Evolutionary conservation across 345 rosid genomes (phyloP), one percentile per base, ranked within the genome.

Genomic region (Pugionium cornutum): DNA sequence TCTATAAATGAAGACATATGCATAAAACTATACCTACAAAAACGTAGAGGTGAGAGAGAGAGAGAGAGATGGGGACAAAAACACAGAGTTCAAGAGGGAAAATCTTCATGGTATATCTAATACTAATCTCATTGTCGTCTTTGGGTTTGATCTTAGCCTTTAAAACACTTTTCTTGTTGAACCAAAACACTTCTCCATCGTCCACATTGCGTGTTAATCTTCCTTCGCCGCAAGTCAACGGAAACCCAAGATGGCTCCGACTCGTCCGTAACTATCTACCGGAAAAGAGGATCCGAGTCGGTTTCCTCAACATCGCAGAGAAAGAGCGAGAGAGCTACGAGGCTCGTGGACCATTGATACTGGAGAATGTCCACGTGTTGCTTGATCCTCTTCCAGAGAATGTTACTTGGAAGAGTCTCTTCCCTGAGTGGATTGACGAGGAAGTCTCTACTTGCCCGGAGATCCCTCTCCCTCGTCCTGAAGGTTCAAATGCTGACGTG

Each of bases 401-500:
- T 50, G 33, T 58, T 2, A 79, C 68, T 7, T 89, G 97, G 99
- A 18, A 77, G 28, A 80, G 83, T 30, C 69, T 88, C 5, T 92
- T 85, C 65, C 95, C 95, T 0, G 81, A 72, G 55, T 86, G 97
- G 97, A 83, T 89, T 8, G 79, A 89, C 31, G 97, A 92, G 53
- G 80, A 51, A 26, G n/a, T 3, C 2, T 77, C 81, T 2, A 6
- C 2, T 9, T 92, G 99, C 44, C 97, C 97, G 0, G 84, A 83
- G 66, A 78, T 94, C 2, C 96, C 95, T 10, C 77, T 89, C 76
- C 89, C 96, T 2, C 45, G 18, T 48, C 9, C 11, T 4, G 53
- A 58, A 8, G 80, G 79, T 43, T 78, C 63, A 6, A 53, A 35
- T 11, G 86, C 83, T 72, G 81, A 79, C 67, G 79, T 92, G 7